Evolutionary conservation across 768 basidiomycete genomes (phyloP), one percentile per base, ranked within the genome.

Genomic region (Serendipita indica): DNA sequence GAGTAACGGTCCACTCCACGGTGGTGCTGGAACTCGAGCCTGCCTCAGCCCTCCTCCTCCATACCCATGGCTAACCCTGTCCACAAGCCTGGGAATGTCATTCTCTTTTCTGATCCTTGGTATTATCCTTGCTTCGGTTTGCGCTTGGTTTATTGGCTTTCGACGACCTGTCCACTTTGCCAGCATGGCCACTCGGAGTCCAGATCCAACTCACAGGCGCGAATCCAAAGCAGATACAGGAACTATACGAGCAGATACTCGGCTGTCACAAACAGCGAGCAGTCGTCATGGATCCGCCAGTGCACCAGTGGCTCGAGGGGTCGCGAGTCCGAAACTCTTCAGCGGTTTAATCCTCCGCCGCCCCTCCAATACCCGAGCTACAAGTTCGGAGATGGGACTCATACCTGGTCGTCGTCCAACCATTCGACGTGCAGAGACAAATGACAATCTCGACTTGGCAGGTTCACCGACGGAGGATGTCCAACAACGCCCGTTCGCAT

Each of bases 1-100:
- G 81, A 64, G 78, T 2, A 74, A 77, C 59, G 82, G 82, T 2
- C 79, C 80, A 0, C 65, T 82, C 6, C 81, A 82, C 62, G 75
- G 20, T 27, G 49, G 77, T 3, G 74, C 49, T 27, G 49, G 49
- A 20, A 27, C 3, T 27, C 49, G 16, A 7, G 34, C 61, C 41
- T 58, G 68, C 32, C 18, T 54, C 30, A 28, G 16, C n/a, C 49
- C 49, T 7, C 5, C 49, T n/a, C 49, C 20, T 22, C 49, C 49
- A 1, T 54, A 54, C 30, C 49, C 49, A 6, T 54, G 49, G 49
- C 22, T 54, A 10, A 54, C 49, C 16, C 49, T 54, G 7, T 16
- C 4, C 3, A 7, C 30, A 18, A 54, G 49, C 49, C 49, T 54
- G n/a, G 49, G 49, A 18, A 54, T 54, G 49, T 54, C 49, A 20